Conservation (phyloP, 1,139 yeast genomes). For the Zygosaccharomyces sapae region DNA sequence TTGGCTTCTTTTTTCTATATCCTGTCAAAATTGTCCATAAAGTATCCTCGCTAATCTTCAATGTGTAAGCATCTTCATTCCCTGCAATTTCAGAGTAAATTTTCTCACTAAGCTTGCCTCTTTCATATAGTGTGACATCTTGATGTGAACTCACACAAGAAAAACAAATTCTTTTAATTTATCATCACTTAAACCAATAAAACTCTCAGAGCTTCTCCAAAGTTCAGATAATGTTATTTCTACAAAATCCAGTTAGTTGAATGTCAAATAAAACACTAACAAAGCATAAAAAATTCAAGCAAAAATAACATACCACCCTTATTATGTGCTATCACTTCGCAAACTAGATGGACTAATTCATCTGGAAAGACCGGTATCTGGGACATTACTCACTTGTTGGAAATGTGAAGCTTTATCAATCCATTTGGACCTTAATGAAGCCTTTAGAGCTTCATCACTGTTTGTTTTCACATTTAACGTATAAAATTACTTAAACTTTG, state of each 20-base stretch:
- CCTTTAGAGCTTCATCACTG: neutral
- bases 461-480: too few species aligned
- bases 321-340: slow-evolving; percentile 31
- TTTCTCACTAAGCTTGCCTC: slow-evolving; percentile 7
- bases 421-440: neutral
- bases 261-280: neutral
- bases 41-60: slow-evolving; percentile 40
- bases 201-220: slow-evolving; percentile 22
- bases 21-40: slow-evolving; percentile 44
- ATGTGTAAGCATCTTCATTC: slow-evolving; percentile 16
- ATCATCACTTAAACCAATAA: slow-evolving; percentile 20
- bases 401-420: too few species aligned
- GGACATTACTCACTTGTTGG: neutral
- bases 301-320: slow-evolving; percentile 30
- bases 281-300: neutral
- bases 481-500: too few species aligned
- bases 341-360: slow-evolving; percentile 27
- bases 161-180: slow-evolving; percentile 23
- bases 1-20: slow-evolving; percentile 40
- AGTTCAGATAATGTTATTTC: slow-evolving; percentile 19
- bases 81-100: slow-evolving; percentile 11
- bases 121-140: slow-evolving; percentile 14
- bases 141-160: slow-evolving; percentile 18
- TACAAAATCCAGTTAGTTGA: slow-evolving; percentile 14
- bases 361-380: slow-evolving; percentile 26